These are phyloP conservation scores for Trifolium dubium DNA, from an alignment of 306 rosid genomes.

Conservation along the genomic window DNA sequence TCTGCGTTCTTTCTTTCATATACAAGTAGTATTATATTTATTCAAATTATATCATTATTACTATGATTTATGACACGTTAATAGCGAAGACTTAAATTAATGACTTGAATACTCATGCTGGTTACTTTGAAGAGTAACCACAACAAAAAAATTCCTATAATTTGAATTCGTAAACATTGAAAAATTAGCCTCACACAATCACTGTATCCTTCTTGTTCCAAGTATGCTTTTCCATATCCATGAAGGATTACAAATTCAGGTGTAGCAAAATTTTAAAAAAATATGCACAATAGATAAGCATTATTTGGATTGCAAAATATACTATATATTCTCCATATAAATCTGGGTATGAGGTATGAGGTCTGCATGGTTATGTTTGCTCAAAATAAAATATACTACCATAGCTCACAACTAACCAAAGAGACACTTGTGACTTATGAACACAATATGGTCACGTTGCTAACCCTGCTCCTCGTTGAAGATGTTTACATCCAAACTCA, in stretches of 20 bases:
- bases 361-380: background rate
- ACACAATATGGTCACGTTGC: background rate
- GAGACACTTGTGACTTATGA: background rate
- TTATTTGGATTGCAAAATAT: constrained; percentile 15
- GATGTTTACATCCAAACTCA: constrained; percentile 14
- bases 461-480: constrained; percentile 21
- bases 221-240: background rate
- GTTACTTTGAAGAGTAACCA: background rate
- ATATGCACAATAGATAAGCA: background rate
- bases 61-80: background rate
- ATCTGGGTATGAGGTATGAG: background rate
- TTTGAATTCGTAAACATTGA: background rate
- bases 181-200: constrained; percentile 11
- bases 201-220: background rate
- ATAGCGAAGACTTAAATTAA: background rate
- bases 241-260: background rate
- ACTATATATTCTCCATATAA: constrained; percentile 2
- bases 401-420: background rate
- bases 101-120: background rate
- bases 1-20: too few relatives aligned
- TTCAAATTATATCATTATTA: background rate
- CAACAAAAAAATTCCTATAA: background rate
- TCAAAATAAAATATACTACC: background rate
- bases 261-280: constrained; percentile 3
- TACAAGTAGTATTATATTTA: background rate